Evolutionary conservation across 2,329 filamentous ascomycete species (phyloP).

Genomic region (Ceratocystis alfenasii): DNA sequence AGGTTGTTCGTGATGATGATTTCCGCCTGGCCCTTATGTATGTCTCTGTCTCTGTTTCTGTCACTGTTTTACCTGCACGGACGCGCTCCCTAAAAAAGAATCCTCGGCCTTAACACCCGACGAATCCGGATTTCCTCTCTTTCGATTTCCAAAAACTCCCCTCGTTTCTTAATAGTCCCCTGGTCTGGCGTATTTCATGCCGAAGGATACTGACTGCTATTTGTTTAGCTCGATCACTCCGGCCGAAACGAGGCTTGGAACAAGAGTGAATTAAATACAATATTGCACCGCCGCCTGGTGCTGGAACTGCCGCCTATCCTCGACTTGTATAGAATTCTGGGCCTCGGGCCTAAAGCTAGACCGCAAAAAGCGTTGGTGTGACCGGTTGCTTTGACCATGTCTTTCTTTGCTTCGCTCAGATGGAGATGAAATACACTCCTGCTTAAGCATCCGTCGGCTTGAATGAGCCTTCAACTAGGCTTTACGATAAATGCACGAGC

Average conservation of each 20-base stretch:
- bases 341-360: background rate
- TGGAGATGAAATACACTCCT: background rate
- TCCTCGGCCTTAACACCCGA: background rate
- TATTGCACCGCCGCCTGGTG: background rate
- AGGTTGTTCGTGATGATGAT: no score
- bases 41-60: background rate
- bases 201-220: background rate
- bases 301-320: background rate
- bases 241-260: background rate
- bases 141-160: background rate
- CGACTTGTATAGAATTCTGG: background rate
- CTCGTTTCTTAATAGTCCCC: background rate
- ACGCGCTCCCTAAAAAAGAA: background rate
- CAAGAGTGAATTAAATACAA: background rate
- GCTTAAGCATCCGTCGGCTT: background rate
- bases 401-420: background rate
- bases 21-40: no score
- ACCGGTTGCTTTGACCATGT: background rate
- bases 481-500: background rate
- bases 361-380: background rate
- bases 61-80: conserved; percentile 4
- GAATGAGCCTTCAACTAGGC: background rate
- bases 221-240: background rate
- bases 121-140: background rate
- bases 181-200: background rate